Base-by-base conservation (phyloP, 2,329 filamentous ascomycete species). In the Stagonosporopsis tanaceti region DNA sequence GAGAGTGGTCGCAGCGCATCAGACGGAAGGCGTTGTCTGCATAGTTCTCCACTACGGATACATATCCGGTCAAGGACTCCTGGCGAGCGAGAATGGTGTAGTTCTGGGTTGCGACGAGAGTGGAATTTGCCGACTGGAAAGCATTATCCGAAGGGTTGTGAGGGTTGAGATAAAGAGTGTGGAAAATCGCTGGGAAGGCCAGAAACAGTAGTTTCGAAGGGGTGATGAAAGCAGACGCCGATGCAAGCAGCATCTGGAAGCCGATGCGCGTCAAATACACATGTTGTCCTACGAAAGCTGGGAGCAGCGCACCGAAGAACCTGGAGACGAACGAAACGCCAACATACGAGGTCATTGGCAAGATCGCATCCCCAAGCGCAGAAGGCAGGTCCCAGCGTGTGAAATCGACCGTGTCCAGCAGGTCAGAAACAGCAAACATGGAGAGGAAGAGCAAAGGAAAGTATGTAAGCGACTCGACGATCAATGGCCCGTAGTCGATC, bases 1-100 rank as follows among this genome's bases (percentile, higher is more conserved):
- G 82, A 69, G 93, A 97, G 76, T 99, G 95, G 69, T 98, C 95
- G 74, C 93, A 97, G 59, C 95, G 87, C 83, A 99, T 86, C 15
- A 93, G 87, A 1, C 93, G 86, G 77, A 91, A 97, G 1, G 88
- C 85, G 37, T 86, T 82, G 5, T 88, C 78, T 6, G 62, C 64
- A 7, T 83, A 72, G 72, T 88, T 95, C 64, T 99, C 91, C 25
- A 97, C 74, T 1, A 99, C 91, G 0, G 94, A 97, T 40, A 99
- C 82, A 71, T 99, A 98, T 6, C 95, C 95, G 0, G 95, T 98
- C 46, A 90, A 77, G 0, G 93, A 97, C 76, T 98, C 95, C 63
- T 86, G 84, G 11, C 95, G 88, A 45, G 93, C 93, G 41, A 98
- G 74, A 1, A 98, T 78, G 1, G 86, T 84, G 84, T 89, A 98